A percentile compares a stretch with the other conserved stretches of the same genome.
These are phyloP conservation scores for Aspergillus cejpii DNA, from an alignment of 2,329 filamentous ascomycete genomes.

Conservation along the genomic window DNA sequence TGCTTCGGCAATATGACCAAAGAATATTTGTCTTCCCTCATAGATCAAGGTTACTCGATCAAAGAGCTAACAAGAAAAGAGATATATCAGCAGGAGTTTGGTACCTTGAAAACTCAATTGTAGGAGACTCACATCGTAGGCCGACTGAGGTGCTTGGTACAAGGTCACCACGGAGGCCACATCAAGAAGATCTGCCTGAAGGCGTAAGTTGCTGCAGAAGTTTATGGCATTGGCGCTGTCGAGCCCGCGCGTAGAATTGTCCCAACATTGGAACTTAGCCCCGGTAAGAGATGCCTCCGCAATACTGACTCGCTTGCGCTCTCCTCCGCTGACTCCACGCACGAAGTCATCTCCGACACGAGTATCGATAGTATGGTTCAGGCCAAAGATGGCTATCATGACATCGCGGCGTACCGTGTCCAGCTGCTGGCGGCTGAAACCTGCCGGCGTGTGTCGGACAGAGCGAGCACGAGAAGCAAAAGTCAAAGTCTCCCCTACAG, in stretches of 20 bases:
- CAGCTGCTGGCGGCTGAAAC: no score
- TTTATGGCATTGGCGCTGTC: conserved; percentile 49
- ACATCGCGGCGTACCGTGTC: no score
- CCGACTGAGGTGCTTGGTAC: conserved; percentile 44
- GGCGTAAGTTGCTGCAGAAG: conserved; percentile 45
- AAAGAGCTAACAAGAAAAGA: no score
- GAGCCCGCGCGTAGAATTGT: conserved; percentile 36
- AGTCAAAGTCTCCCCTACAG: conserved; percentile 65
- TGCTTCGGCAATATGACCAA: conserved; percentile 54
- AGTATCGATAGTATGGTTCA: conserved; percentile 9
- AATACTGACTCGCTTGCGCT: conserved; percentile 8
- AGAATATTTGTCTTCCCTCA: conserved; percentile 67
- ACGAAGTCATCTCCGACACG: conserved; percentile 13
- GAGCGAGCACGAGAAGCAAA: conserved; percentile 58
- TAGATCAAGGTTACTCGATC: conserved; percentile 65
- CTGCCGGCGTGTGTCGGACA: conserved; percentile 1
- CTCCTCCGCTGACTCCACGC: conserved; percentile 13
- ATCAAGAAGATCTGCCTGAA: conserved; percentile 41
- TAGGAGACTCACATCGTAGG: no score
- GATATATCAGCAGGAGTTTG: no score
- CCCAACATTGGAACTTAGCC: conserved; percentile 26
- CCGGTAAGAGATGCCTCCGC: conserved; percentile 6
- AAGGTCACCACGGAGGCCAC: conserved; percentile 45
- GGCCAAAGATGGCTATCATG: conserved; percentile 9
- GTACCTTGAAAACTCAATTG: no score